These are phyloP conservation scores for Fusarium gaditjirri DNA, from an alignment of 2,329 filamentous ascomycete species.

Conservation along the genomic window DNA sequence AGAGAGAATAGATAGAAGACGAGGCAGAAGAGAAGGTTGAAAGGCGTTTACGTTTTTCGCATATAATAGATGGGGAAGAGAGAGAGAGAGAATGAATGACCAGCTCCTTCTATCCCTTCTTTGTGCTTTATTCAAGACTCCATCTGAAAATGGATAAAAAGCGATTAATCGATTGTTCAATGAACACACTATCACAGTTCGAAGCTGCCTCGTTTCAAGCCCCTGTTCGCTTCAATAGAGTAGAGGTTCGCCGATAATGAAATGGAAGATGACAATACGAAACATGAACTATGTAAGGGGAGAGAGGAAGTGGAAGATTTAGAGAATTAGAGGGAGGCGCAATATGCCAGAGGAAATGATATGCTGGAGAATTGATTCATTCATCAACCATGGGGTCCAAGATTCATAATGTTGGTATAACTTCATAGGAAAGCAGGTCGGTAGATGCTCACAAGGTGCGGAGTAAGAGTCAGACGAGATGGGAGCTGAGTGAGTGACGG, in stretches of 20 bases:
- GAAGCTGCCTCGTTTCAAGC: constrained; percentile 19
- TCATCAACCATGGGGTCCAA: neutral
- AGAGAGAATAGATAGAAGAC: neutral
- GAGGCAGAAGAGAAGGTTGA: neutral
- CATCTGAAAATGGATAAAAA: constrained; percentile 1
- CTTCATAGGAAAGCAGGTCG: neutral
- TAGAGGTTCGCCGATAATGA: neutral
- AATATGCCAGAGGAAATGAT: neutral
- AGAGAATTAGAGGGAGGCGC: neutral
- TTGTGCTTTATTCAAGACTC: neutral
- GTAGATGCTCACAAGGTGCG: constrained; percentile 4
- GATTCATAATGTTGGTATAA: neutral
- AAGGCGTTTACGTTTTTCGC: neutral
- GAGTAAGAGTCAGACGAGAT: constrained; percentile 8
- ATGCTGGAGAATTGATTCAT: neutral
- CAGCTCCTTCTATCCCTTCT: constrained; percentile 14
- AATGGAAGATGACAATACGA: neutral
- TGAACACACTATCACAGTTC: neutral
- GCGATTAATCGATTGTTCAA: neutral
- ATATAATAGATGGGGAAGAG: neutral
- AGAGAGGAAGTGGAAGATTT: neutral
- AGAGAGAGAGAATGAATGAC: neutral
- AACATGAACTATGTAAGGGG: neutral
- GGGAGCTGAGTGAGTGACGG: neutral
- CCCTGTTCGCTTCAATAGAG: neutral